Evolutionary conservation across 2,329 filamentous ascomycete genomes (phyloP), one percentile per base, ranked within the genome.

Genomic region (Monilinia fructicola): DNA sequence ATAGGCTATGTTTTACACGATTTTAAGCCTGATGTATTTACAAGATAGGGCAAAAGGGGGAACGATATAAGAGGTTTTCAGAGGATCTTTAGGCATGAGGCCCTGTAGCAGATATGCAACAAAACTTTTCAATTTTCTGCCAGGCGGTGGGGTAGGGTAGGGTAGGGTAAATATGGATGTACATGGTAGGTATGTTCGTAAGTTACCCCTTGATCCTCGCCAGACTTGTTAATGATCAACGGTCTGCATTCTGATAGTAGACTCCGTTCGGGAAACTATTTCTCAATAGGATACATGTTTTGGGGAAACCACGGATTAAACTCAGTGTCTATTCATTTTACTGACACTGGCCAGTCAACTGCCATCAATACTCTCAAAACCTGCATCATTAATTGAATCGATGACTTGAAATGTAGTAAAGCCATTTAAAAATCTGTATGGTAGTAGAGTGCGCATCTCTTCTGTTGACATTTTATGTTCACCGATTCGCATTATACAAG

Each of bases 91-190:
- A 59, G 55, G 55, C 55, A 12, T 31, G 5, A 60, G 6, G n/a
- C 28, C 28, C 56, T 60, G 18, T 35, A 60, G 56, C 56, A 60
- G 56, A 60, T 48, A 11, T 60, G 56, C 56, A 60, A 60, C 56
- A 60, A 60, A 54, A 54, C 50, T 44, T 46, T 23, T n/a, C 5
- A 31, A 7, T 14, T 35, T 42, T 64, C 50, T 44, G n/a, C 61
- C 38, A 31, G 38, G 61, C 50, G 61, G 50, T 55, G 61, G 52
- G 38, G n/a, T n/a, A n/a, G n/a, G n/a, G n/a, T n/a, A n/a, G n/a
- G n/a, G n/a, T n/a, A 6, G 21, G 42, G 21, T 46, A 18, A 11
- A 23, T 42, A 10, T 52, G n/a, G n/a, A n/a, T n/a, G 38, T 40
- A 40, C 14, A 1, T 40, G 40, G 31, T 35, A 35, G 31, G 31